A percentile compares a stretch with the other conserved stretches of the same genome.
phyloP scores from a whole-genome alignment of 2,329 filamentous ascomycete genomes.

The Clonostachys rosea region DNA sequence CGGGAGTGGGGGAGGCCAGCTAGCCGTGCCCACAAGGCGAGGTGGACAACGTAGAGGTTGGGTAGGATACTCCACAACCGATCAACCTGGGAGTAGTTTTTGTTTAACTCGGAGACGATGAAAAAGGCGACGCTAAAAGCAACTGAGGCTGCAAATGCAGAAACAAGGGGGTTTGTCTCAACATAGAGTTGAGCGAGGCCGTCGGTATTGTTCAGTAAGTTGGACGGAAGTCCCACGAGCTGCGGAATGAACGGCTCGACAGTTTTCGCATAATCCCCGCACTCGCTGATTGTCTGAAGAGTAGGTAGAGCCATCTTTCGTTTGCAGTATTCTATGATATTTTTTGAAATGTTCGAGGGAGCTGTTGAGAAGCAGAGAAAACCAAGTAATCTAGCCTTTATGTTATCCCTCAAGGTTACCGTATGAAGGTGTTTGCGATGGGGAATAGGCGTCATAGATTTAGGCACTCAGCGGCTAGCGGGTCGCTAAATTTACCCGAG shows the following conservation, averaged over 20 bases:
- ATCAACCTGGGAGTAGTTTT: slow-evolving; percentile 97
- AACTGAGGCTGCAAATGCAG: slow-evolving; percentile 67
- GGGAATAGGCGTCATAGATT: too few relatives aligned
- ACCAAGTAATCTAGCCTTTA: too few relatives aligned
- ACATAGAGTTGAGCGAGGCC: slow-evolving; percentile 69
- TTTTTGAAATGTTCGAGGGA: too few relatives aligned
- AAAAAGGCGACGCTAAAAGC: slow-evolving; percentile 69
- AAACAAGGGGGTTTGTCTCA: slow-evolving; percentile 81
- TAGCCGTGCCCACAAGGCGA: slow-evolving; percentile 75
- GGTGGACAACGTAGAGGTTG: slow-evolving; percentile 81
- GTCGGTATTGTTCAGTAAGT: slow-evolving; percentile 54
- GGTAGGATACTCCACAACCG: slow-evolving; percentile 88
- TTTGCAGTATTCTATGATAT: slow-evolving; percentile 4
- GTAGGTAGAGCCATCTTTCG: slow-evolving; percentile 63
- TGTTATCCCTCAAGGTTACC: too few relatives aligned
- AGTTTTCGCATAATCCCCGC: slow-evolving; percentile 69
- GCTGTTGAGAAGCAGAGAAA: too few relatives aligned
- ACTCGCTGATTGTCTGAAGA: slow-evolving; percentile 68
- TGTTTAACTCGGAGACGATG: slow-evolving; percentile 76
- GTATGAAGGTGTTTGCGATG: too few relatives aligned
- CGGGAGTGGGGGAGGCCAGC: slow-evolving; percentile 65
- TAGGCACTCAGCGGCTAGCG: too few relatives aligned
- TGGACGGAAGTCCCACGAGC: slow-evolving; percentile 64
- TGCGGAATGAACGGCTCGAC: slow-evolving; percentile 72
- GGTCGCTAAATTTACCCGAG: too few relatives aligned